A percentile compares a stretch with the other conserved stretches of the same genome.
These are phyloP conservation scores for Cyclotella baltica DNA, from an alignment of 108 stramenopile genomes.

Conservation along the genomic window DNA sequence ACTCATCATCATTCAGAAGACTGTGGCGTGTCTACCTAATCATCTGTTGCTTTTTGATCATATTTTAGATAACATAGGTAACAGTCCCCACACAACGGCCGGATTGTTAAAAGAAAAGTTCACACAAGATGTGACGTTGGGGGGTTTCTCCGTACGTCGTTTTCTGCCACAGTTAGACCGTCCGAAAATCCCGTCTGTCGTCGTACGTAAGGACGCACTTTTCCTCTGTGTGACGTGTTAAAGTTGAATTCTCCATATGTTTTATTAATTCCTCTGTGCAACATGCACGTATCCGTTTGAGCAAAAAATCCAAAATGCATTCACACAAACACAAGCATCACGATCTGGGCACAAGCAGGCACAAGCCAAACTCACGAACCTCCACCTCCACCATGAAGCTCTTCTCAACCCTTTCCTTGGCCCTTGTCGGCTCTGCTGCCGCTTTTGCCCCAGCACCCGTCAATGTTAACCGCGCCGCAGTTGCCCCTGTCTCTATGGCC, in stretches of 20 bases:
- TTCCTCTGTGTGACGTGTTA: constrained; percentile 9
- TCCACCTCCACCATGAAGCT: constrained; percentile 71
- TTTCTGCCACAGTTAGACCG: no score
- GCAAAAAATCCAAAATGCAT: background rate
- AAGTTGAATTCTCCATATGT: background rate
- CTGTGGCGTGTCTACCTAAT: no score
- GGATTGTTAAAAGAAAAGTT: no score
- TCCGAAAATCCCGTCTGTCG: background rate
- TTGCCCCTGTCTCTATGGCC: constrained; percentile 70
- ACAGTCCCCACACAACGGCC: no score
- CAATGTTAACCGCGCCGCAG: constrained; percentile 55
- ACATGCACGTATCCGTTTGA: background rate
- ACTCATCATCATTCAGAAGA: no score
- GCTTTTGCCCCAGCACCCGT: constrained; percentile 83
- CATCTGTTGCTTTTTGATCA: no score
- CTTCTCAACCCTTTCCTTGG: constrained; percentile 66
- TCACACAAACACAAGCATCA: background rate
- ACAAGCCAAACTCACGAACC: background rate
- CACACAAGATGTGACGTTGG: no score
- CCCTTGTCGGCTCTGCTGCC: constrained; percentile 68
- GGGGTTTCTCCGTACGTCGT: no score
- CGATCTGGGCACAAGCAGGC: background rate
- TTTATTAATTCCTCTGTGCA: constrained; percentile 8
- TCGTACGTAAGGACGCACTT: constrained; percentile 15
- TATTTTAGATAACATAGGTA: no score